Evolutionary conservation across 495 filamentous ascomycete genomes (phyloP).

Genomic region (Talaromyces adpressus): DNA sequence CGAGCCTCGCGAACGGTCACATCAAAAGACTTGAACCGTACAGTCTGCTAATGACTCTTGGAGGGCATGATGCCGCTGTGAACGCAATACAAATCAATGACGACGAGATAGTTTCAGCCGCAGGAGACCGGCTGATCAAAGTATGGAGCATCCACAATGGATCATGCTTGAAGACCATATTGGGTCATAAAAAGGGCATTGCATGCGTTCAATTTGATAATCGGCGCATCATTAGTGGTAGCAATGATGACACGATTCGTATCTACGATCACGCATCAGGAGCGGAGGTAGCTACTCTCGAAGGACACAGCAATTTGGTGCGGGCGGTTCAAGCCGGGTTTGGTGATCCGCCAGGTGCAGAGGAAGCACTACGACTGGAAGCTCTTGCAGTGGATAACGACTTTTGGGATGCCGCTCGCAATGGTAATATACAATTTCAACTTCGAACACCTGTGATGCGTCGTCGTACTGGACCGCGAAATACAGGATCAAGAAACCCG

Average conservation of each 20-base stretch:
- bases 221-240: constrained; percentile 92
- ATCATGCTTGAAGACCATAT: constrained; percentile 62
- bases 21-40: constrained; percentile 47
- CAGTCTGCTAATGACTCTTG: constrained; percentile 67
- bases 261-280: constrained; percentile 83
- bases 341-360: constrained; percentile 75
- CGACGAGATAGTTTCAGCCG: constrained; percentile 85
- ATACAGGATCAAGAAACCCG: constrained; percentile 69
- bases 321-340: constrained; percentile 92
- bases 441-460: constrained; percentile 29
- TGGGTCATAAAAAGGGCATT: constrained; percentile 91
- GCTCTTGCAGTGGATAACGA: constrained; percentile 63
- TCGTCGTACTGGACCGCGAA: constrained; percentile 46
- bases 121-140: constrained; percentile 85
- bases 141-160: constrained; percentile 87
- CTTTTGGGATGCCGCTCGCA: constrained; percentile 62
- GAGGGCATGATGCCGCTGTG: constrained; percentile 83
- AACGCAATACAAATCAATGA: constrained; percentile 91
- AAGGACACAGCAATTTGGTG: constrained; percentile 75
- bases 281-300: constrained; percentile 80
- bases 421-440: constrained; percentile 44
- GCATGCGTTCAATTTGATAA: constrained; percentile 97
- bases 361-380: constrained; percentile 61
- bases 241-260: constrained; percentile 89
- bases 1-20: constrained; percentile 30